These are phyloP conservation scores for Yarrowia sp. DNA, from an alignment of 805 yeast species.

Conservation along the genomic window DNA sequence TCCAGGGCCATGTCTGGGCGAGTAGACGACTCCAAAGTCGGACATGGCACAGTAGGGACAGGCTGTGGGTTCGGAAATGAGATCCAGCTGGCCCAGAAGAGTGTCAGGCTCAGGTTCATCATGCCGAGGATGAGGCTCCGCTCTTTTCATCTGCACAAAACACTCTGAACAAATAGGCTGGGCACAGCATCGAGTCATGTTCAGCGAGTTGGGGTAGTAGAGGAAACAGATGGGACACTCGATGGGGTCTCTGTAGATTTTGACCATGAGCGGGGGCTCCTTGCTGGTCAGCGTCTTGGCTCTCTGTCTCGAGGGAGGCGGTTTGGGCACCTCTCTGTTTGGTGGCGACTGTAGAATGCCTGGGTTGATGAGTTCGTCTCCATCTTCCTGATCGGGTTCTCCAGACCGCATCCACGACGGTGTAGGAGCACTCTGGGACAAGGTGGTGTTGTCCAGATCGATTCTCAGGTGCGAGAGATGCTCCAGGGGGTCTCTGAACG, in stretches of 20 bases:
- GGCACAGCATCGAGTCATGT: conserved; percentile 83
- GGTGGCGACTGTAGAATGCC: conserved; percentile 25
- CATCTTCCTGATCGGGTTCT: conserved; percentile 16
- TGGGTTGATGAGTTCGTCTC: conserved; percentile 30
- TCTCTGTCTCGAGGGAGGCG: conserved; percentile 4
- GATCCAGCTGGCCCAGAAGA: conserved; percentile 45
- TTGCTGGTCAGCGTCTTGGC: conserved; percentile 41
- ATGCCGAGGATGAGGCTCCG: conserved; percentile 93
- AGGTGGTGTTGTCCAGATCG: conserved; percentile 15
- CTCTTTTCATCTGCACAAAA: conserved; percentile 91
- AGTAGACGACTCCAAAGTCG: conserved; percentile 82
- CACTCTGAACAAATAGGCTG: conserved; percentile 97
- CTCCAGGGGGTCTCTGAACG: conserved; percentile 30
- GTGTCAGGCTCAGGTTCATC: conserved; percentile 50
- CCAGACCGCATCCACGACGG: conserved; percentile 18
- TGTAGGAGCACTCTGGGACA: conserved; percentile 11
- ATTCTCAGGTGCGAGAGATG: conserved; percentile 31
- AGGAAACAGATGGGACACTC: conserved; percentile 97
- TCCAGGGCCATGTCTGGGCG: conserved; percentile 61
- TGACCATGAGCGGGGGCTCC: conserved; percentile 54
- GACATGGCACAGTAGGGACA: conserved; percentile 95
- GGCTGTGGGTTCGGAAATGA: conserved; percentile 84
- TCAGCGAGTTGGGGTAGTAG: conserved; percentile 78
- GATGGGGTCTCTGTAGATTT: conserved; percentile 68
- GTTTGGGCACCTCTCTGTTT: background rate